phyloP scores from a whole-genome alignment of 345 rosid species.

The Boechera stricta region DNA sequence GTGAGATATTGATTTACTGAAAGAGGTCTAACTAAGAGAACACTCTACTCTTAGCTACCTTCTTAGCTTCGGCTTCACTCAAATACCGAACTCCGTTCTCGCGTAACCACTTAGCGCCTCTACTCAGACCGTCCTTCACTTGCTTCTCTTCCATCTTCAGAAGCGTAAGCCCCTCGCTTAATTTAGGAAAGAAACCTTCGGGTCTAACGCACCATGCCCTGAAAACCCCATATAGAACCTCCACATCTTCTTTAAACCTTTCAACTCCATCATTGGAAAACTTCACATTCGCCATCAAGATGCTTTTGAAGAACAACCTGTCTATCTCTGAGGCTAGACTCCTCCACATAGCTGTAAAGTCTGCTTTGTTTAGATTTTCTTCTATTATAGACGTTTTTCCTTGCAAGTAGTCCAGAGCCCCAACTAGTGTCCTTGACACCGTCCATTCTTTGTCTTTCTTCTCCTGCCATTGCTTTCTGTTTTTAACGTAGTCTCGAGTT shows the following conservation, averaged over 20 bases:
- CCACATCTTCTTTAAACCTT: slow-evolving; percentile 66
- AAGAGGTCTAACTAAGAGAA: slow-evolving; percentile 38
- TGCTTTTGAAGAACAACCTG: slow-evolving; percentile 58
- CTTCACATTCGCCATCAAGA: slow-evolving; percentile 65
- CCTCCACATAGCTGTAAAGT: slow-evolving; percentile 78
- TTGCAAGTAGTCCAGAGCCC: slow-evolving; percentile 77
- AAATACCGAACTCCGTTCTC: slow-evolving; percentile 69
- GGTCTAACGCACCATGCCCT: slow-evolving; percentile 88
- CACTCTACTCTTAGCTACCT: slow-evolving; percentile 62
- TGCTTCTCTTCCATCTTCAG: slow-evolving; percentile 69
- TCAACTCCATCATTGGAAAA: slow-evolving; percentile 65
- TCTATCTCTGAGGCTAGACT: slow-evolving; percentile 78
- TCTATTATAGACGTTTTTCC: slow-evolving; percentile 68
- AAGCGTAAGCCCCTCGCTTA: slow-evolving; percentile 64
- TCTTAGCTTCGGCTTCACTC: slow-evolving; percentile 62
- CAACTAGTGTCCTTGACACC: slow-evolving; percentile 68
- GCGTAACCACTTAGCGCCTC: slow-evolving; percentile 59
- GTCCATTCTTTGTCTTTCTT: slow-evolving; percentile 71
- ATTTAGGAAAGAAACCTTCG: slow-evolving; percentile 76
- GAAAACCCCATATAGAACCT: slow-evolving; percentile 72
- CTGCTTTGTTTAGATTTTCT: slow-evolving; percentile 63
- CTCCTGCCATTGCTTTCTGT: slow-evolving; percentile 86
- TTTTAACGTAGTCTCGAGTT: slow-evolving; percentile 77
- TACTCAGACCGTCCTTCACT: slow-evolving; percentile 48
- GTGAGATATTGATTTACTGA: slow-evolving; percentile 20